Evolutionary conservation across 345 rosid species (phyloP).

Genomic region (Eucalyptus urophylla): DNA sequence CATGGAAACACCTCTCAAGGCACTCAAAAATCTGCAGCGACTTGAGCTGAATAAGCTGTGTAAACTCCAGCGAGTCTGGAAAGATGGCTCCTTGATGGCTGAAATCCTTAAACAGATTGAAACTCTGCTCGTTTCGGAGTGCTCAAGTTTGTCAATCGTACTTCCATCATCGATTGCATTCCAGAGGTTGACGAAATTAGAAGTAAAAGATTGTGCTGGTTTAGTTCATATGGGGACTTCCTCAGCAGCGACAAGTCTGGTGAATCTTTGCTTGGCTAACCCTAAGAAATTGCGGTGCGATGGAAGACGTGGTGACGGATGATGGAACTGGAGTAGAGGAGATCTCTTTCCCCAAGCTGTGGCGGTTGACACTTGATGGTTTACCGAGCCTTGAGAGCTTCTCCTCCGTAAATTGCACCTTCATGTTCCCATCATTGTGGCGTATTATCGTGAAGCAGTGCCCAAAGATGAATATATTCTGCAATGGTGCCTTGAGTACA

Average conservation of each 20-base stretch:
- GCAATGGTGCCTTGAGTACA: background rate
- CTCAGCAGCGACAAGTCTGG: no score
- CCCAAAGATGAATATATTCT: background rate
- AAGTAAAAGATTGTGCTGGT: rapidly evolving
- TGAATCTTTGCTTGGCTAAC: rapidly evolving
- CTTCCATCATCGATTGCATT: rapidly evolving
- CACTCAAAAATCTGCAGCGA: rapidly evolving
- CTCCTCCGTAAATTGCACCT: rapidly evolving
- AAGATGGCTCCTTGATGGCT: no score
- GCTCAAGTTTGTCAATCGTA: background rate
- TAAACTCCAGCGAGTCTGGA: no score
- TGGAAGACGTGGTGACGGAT: no score
- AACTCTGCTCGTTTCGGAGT: rapidly evolving
- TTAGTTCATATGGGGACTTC: no score
- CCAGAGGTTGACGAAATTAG: rapidly evolving
- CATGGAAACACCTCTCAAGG: background rate
- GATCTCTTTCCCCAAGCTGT: no score
- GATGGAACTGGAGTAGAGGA: no score
- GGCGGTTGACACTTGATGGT: rapidly evolving
- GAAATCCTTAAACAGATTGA: background rate
- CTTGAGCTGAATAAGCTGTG: rapidly evolving
- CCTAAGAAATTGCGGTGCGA: rapidly evolving
- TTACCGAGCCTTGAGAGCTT: background rate
- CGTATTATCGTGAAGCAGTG: rapidly evolving
- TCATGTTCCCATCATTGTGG: background rate